Conservation (phyloP, 2,329 filamentous ascomycete species). For the Sordariomycetes sp. region DNA sequence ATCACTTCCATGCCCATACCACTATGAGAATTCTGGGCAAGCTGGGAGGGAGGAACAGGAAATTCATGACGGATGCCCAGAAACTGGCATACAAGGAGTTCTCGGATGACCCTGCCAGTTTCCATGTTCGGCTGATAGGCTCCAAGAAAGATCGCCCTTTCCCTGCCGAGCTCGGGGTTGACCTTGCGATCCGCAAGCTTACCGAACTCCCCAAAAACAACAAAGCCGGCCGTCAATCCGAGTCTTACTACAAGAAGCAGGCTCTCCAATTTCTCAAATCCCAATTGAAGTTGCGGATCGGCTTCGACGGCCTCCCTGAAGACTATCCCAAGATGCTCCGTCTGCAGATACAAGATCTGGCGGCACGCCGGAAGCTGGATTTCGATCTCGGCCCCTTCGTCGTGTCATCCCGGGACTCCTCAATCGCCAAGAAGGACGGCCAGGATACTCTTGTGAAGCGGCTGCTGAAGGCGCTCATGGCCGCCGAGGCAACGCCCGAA, state of each 20-base stretch:
- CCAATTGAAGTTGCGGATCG: constrained; percentile 84
- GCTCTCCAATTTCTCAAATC: constrained; percentile 79
- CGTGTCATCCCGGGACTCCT: constrained; percentile 67
- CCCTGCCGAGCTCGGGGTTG: constrained; percentile 74
- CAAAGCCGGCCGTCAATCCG: constrained; percentile 39
- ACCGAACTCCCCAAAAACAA: constrained; percentile 63
- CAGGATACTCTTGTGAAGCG: constrained; percentile 78
- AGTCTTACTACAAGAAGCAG: constrained; percentile 86
- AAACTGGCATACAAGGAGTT: constrained; percentile 75
- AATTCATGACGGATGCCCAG: constrained; percentile 85
- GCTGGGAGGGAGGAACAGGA: constrained; percentile 86
- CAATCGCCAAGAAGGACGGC: constrained; percentile 74
- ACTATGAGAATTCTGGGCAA: constrained; percentile 97
- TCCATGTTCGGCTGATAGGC: constrained; percentile 81
- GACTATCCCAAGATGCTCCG: constrained; percentile 78
- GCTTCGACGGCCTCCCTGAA: constrained; percentile 77
- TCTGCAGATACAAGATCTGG: constrained; percentile 78
- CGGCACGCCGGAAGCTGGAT: constrained; percentile 56
- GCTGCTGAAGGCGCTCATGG: constrained; percentile 80
- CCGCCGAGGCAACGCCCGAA: constrained; percentile 71
- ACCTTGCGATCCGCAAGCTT: constrained; percentile 79
- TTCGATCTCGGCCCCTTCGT: constrained; percentile 62
- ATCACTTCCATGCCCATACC: constrained; percentile 94
- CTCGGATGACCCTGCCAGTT: constrained; percentile 77
- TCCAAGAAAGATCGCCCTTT: constrained; percentile 85